Conservation (phyloP, 768 basidiomycete species). For the Tylopilus sp. region DNA sequence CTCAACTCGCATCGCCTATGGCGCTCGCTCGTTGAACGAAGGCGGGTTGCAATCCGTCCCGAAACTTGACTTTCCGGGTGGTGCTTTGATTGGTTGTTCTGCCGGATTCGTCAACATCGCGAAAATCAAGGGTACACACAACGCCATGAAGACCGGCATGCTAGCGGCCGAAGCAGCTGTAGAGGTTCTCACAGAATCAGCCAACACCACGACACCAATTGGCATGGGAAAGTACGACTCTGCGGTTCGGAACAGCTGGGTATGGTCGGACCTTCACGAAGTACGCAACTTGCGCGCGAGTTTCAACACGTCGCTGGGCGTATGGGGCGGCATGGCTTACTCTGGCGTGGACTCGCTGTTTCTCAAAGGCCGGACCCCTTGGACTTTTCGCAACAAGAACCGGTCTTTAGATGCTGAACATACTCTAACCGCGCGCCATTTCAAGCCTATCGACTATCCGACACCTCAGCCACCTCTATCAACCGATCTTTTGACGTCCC, state of each 20-base stretch:
- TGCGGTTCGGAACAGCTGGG: slow-evolving; percentile 74
- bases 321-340: slow-evolving; percentile 86
- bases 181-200: slow-evolving; percentile 45
- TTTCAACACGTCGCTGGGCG: slow-evolving; percentile 75
- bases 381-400: slow-evolving; percentile 79
- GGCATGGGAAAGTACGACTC: slow-evolving; percentile 75
- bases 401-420: slow-evolving; percentile 58
- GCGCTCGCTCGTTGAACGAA: slow-evolving; percentile 86
- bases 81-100: slow-evolving; percentile 91
- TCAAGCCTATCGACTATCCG: slow-evolving; percentile 81
- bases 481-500: slow-evolving; percentile 88
- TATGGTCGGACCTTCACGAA: slow-evolving; percentile 81
- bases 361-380: slow-evolving; percentile 81
- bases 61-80: slow-evolving; percentile 84
- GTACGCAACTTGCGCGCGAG: slow-evolving; percentile 90
- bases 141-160: slow-evolving; percentile 99
- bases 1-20: slow-evolving; percentile 81
- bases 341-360: slow-evolving; percentile 86
- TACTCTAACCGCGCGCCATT: slow-evolving; percentile 64
- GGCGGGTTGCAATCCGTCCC: slow-evolving; percentile 93
- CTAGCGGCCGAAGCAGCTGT: slow-evolving; percentile 89
- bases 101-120: slow-evolving; percentile 96
- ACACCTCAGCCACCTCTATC: slow-evolving; percentile 84
- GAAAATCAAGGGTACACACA: slow-evolving; percentile 98
- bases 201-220: slow-evolving; percentile 24